phyloP scores from a whole-genome alignment of 1,284 basidiomycete genomes.

The Porodaedalea pini region DNA sequence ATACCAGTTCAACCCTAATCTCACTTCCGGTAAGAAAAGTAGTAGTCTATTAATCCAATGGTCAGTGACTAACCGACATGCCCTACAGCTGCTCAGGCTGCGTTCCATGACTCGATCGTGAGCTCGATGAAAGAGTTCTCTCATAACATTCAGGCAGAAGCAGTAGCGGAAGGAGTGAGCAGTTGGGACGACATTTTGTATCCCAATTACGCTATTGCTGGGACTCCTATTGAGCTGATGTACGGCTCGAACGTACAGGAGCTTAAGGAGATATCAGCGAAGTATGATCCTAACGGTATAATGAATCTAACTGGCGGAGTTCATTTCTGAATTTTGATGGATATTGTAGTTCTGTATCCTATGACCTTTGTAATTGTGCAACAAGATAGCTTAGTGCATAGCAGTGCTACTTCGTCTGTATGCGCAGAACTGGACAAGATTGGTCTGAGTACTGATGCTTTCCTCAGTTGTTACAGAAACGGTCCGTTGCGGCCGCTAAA shows the following conservation, averaged over 20 bases:
- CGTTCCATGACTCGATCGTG: background rate
- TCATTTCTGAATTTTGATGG: background rate
- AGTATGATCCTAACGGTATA: background rate
- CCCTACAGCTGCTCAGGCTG: background rate
- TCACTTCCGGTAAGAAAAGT: background rate
- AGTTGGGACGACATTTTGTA: constrained; percentile 19
- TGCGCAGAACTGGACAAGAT: too few species aligned
- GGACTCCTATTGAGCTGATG: constrained; percentile 13
- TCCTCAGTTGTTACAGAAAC: too few species aligned
- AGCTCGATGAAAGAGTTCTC: background rate
- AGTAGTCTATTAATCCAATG: background rate
- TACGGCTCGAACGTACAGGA: background rate
- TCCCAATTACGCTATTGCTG: constrained; percentile 22
- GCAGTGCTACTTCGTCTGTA: too few species aligned
- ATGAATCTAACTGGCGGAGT: background rate
- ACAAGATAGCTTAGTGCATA: too few species aligned
- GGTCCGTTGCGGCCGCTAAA: too few species aligned
- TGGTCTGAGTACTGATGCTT: too few species aligned
- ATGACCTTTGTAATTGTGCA: too few species aligned
- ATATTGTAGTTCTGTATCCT: background rate
- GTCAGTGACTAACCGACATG: background rate
- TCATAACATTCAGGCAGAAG: constrained; percentile 10
- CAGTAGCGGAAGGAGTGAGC: constrained; percentile 9
- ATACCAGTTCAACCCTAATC: background rate
- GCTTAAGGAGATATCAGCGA: background rate